Evolutionary conservation across 345 rosid genomes (phyloP).

Genomic region (Populus pruinosa): DNA sequence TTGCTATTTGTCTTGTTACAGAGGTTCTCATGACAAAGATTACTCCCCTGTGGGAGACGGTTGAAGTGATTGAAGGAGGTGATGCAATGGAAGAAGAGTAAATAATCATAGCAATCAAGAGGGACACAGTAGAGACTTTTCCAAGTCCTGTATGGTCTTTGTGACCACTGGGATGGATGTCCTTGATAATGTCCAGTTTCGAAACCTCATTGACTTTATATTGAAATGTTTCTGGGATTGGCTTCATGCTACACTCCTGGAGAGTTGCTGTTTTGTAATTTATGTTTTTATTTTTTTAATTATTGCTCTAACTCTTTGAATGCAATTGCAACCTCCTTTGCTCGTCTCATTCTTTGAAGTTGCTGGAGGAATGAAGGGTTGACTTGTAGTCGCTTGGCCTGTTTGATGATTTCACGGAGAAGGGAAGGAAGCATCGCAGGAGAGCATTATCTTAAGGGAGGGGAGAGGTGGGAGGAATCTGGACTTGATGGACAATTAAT

Average conservation of each 20-base stretch:
- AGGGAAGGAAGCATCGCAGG: too few species aligned
- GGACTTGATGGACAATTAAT: too few species aligned
- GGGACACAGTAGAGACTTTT: not conserved
- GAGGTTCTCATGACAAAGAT: conserved; percentile 74
- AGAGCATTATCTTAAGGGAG: too few species aligned
- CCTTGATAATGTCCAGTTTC: not conserved
- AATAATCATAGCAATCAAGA: conserved; percentile 3
- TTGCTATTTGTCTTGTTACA: conserved; percentile 21
- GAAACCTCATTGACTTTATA: not conserved
- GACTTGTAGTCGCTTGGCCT: too few species aligned
- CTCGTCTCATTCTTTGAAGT: too few species aligned
- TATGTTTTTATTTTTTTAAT: too few species aligned
- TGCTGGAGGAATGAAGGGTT: too few species aligned
- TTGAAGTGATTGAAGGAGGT: conserved; percentile 49
- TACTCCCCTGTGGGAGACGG: conserved; percentile 55
- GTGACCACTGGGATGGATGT: not conserved
- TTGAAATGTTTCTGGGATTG: not conserved
- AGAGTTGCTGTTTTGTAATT: not conserved
- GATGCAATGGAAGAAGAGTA: conserved; percentile 86
- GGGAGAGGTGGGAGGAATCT: too few species aligned
- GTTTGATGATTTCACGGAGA: too few species aligned
- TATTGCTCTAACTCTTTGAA: too few species aligned
- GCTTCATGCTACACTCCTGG: not conserved
- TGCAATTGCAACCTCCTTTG: too few species aligned
- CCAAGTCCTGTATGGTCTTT: not conserved